Percentiles rank a stretch among this genome's conserved stretches.
phyloP scores from a whole-genome alignment of 768 basidiomycete species.

The Leccinum aurantiacum region DNA sequence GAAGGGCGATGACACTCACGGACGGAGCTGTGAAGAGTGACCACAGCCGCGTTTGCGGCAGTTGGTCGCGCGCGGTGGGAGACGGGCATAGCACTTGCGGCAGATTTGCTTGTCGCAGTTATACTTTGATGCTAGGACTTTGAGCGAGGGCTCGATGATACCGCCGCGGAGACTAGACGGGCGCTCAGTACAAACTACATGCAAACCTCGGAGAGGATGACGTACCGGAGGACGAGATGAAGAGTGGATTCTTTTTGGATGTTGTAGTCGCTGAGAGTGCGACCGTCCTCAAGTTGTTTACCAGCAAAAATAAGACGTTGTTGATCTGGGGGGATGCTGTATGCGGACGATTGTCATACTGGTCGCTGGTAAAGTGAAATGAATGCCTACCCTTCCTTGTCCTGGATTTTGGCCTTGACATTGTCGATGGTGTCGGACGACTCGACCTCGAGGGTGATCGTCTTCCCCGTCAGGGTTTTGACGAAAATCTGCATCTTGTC shows the following conservation, averaged over 20 bases:
- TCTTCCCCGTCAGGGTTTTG: conserved; percentile 74
- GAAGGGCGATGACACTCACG: conserved; percentile 50
- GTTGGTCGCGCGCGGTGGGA: conserved; percentile 99
- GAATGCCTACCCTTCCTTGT: conserved; percentile 64
- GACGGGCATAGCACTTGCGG: conserved; percentile 99
- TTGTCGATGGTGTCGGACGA: conserved; percentile 32
- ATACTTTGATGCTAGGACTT: conserved; percentile 95
- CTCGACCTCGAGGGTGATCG: conserved; percentile 32
- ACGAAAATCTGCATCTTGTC: conserved; percentile 70
- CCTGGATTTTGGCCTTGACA: conserved; percentile 41
- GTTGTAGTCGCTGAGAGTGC: conserved; percentile 95
- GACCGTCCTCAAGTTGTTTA: conserved; percentile 98
- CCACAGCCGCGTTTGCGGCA: conserved; percentile 95
- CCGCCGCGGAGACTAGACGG: conserved; percentile 48
- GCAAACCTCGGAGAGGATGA: background rate
- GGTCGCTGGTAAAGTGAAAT: background rate
- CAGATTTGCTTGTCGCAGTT: conserved; percentile 99
- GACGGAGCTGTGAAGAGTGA: conserved; percentile 87
- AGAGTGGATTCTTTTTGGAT: conserved; percentile 98
- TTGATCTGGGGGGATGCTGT: conserved; percentile 37
- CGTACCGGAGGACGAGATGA: conserved; percentile 92
- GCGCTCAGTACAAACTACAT: background rate
- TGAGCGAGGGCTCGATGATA: conserved; percentile 98
- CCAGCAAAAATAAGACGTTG: conserved; percentile 62
- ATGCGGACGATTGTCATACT: conserved; percentile 12